Conservation (phyloP, 192 early-diverging fungal species). For the Gaertneriomyces semiglobifer region DNA sequence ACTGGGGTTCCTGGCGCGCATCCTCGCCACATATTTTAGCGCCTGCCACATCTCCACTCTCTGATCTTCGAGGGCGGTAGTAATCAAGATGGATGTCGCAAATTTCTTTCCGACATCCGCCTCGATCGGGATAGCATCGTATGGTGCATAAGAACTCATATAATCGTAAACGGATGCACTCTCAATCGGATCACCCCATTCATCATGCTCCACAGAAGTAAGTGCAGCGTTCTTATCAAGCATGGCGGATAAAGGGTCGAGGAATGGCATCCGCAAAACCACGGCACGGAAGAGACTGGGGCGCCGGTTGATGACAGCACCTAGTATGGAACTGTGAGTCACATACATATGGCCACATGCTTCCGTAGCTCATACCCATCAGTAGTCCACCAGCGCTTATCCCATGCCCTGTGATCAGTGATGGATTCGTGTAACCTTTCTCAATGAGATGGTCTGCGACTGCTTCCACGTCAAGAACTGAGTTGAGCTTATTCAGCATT, state of each 20-base stretch:
- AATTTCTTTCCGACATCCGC: not conserved
- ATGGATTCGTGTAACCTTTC: slow-evolving; percentile 41
- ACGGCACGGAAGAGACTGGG: slow-evolving; percentile 29
- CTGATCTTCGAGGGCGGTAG: slow-evolving; percentile 20
- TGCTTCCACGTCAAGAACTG: slow-evolving; percentile 52
- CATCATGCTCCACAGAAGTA: slow-evolving; percentile 19
- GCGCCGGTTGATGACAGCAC: slow-evolving; percentile 17
- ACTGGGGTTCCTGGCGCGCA: slow-evolving; percentile 9
- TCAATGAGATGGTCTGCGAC: slow-evolving; percentile 51
- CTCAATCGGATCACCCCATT: slow-evolving; percentile 35
- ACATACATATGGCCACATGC: not conserved
- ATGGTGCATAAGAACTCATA: slow-evolving; percentile 28
- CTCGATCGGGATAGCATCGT: slow-evolving; percentile 21
- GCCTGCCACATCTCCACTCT: slow-evolving; percentile 20
- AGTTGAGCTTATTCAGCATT: slow-evolving; percentile 46
- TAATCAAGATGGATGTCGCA: slow-evolving; percentile 17
- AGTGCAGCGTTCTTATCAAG: slow-evolving; percentile 21
- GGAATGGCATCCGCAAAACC: slow-evolving; percentile 33
- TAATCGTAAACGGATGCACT: slow-evolving; percentile 1
- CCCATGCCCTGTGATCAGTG: slow-evolving; percentile 29
- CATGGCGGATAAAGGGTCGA: slow-evolving; percentile 34
- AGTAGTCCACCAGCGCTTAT: slow-evolving; percentile 34
- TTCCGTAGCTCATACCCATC: slow-evolving; percentile 14
- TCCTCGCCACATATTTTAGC: slow-evolving; percentile 20
- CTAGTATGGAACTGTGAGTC: not conserved